Base-by-base conservation (phyloP, 2,329 filamentous ascomycete genomes). In the Xylariaceae sp. region DNA sequence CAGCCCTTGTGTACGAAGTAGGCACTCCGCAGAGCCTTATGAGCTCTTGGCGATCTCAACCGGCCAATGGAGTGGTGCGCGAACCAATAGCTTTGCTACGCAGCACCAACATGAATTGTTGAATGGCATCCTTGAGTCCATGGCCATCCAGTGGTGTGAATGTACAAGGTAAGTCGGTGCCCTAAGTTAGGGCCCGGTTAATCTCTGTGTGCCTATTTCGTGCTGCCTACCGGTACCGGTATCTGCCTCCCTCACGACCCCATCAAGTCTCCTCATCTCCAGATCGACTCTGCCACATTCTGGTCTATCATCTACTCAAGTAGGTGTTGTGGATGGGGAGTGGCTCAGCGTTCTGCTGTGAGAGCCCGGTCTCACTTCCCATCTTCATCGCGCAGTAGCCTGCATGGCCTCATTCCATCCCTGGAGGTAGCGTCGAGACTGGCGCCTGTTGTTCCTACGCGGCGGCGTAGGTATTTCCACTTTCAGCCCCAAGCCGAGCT, bases 331-430 rank as follows among this genome's bases (percentile, higher is more conserved):
- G 40, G 22, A 49, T 48, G 41, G 22, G 34, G 43, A 50, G 40
- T 22, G 16, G 40, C 34, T 44, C 49, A 34, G 46, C 18, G 18
- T 41, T 49, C 41, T 50, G 18, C 32, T 47, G 22, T 41, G 8
- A 21, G 40, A 53, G 46, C 41, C 45, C 41, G 21, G 52, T 29
- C 53, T 47, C 37, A 29, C 39, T 43, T 39, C 40, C 49, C 37
- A 45, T 45, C 47, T 49, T 47, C 45, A 41, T 29, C 30, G 46
- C 40, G n/a, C 37, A 53, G 49, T 44, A 43, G 49, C 49, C 61
- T 63, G 63, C 63, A 66, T 63, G 65, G 63, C 65, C 63, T 58
- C 63, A 19, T 61, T 60, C 41, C 49, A 10, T 18, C 29, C 15
- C 39, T 15, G 10, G 39, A 19, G 13, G 5, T 13, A 49, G 47